Conservation (phyloP, 192 early-diverging fungal species). For the Podila clonocystis region DNA sequence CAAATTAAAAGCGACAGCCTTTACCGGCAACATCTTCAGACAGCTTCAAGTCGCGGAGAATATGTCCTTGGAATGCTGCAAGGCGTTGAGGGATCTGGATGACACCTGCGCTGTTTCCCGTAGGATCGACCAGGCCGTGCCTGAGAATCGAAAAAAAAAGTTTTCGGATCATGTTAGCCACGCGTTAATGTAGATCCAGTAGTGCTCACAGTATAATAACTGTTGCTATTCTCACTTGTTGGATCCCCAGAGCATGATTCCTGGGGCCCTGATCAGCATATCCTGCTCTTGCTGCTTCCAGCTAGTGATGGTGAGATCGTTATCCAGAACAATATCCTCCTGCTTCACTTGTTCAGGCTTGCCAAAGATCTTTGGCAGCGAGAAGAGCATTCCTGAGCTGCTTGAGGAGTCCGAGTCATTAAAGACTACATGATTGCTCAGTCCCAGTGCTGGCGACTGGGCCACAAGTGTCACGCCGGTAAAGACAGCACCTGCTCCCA, state of each 20-base stretch:
- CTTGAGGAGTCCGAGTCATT: constrained; percentile 8
- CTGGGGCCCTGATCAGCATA: constrained; percentile 19
- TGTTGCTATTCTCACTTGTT: constrained; percentile 24
- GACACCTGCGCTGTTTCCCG: constrained; percentile 41
- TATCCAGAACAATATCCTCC: constrained; percentile 35
- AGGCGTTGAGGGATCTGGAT: constrained; percentile 42
- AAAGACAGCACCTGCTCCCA: constrained; percentile 43
- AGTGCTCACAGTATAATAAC: background rate
- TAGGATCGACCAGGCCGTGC: constrained; percentile 32
- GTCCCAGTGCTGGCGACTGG: constrained; percentile 30
- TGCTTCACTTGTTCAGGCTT: constrained; percentile 26
- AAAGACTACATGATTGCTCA: constrained; percentile 5
- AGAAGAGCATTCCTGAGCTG: background rate
- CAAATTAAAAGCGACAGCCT: background rate
- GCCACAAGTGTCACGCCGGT: constrained; percentile 25
- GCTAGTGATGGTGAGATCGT: constrained; percentile 39
- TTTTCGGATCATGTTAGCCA: background rate
- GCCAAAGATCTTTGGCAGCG: constrained; percentile 7
- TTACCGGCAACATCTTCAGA: constrained; percentile 44
- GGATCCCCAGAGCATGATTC: constrained; percentile 49
- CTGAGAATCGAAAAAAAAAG: background rate
- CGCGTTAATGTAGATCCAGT: background rate
- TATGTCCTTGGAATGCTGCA: constrained; percentile 24
- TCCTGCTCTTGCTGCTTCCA: constrained; percentile 50
- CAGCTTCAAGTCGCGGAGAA: constrained; percentile 40